A percentile compares a stretch with the other conserved stretches of the same genome.
Conservation (phyloP, 225 moss, liverwort and hornwort species). For the Asterella californica region DNA sequence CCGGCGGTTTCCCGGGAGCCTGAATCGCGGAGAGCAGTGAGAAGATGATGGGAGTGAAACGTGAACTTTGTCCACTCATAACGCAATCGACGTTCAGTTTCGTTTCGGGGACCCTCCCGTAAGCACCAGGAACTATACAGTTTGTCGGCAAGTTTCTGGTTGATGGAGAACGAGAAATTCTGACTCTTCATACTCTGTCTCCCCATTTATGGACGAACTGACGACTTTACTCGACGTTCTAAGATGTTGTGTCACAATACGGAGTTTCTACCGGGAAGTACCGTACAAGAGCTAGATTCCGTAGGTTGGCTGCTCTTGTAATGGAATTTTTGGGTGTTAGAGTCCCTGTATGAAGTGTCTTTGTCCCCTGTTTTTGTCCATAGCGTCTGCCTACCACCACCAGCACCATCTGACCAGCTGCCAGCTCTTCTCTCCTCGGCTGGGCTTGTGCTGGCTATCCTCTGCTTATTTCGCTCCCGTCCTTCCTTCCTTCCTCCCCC, state of each 20-base stretch:
- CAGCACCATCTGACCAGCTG: slow-evolving; percentile 7
- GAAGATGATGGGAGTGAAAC: background rate
- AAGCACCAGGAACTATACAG: background rate
- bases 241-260: background rate
- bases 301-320: background rate
- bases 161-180: background rate
- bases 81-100: background rate
- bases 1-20: background rate
- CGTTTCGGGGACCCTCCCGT: background rate
- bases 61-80: background rate
- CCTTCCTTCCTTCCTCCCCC: background rate
- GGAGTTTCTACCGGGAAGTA: background rate
- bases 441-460: too few relatives aligned
- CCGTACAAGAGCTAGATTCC: slow-evolving; percentile 13
- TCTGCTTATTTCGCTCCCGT: background rate
- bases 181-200: background rate
- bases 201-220: too few relatives aligned
- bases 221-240: background rate
- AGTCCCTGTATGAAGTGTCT: background rate
- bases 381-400: slow-evolving; percentile 6
- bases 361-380: background rate
- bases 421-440: background rate
- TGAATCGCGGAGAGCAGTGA: background rate
- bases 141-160: background rate
- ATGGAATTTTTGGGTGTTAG: background rate